phyloP scores from a whole-genome alignment of 257 asterid genomes.

The Linderniella brevidens region DNA sequence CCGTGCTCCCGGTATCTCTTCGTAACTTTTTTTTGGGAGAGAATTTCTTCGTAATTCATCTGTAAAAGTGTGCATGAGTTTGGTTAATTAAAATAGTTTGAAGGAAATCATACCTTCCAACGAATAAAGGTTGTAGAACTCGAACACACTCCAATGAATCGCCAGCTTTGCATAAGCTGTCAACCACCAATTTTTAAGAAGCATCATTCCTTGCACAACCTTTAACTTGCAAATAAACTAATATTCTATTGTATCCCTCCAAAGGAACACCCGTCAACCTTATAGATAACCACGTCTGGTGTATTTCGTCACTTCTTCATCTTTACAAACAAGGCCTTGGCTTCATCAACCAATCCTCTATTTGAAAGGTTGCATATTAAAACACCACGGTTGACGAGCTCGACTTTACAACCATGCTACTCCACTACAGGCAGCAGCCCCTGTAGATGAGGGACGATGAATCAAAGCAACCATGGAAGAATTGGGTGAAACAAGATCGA shows the following conservation, averaged over 20 bases:
- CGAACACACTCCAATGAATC: conserved; percentile 42
- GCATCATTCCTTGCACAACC: conserved; percentile 63
- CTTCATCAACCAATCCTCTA: conserved; percentile 46
- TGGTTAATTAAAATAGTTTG: too few relatives aligned
- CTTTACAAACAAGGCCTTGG: conserved; percentile 47
- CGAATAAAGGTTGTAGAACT: too few relatives aligned
- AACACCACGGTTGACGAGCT: conserved; percentile 53
- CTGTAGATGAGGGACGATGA: too few relatives aligned
- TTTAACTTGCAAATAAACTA: conserved; percentile 55
- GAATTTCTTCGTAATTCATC: too few relatives aligned
- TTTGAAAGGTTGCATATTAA: conserved; percentile 54
- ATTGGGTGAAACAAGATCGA: too few relatives aligned
- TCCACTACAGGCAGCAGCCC: conserved; percentile 72
- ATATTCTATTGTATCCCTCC: conserved; percentile 55
- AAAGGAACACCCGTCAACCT: conserved; percentile 33
- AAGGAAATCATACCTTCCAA: too few relatives aligned
- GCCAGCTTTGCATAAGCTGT: conserved; percentile 43
- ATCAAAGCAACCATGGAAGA: too few relatives aligned
- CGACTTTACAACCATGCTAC: conserved; percentile 61
- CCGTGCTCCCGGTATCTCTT: too few relatives aligned
- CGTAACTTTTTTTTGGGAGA: too few relatives aligned
- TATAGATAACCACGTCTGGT: conserved; percentile 63
- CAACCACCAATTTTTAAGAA: conserved; percentile 62
- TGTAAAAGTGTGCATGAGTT: too few relatives aligned
- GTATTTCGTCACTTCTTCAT: conserved; percentile 61